Percentiles rank a stretch among this genome's conserved stretches.
Evolutionary conservation across 169 alveolate species (phyloP).

Genomic region (Cryptosporidium sp.): DNA sequence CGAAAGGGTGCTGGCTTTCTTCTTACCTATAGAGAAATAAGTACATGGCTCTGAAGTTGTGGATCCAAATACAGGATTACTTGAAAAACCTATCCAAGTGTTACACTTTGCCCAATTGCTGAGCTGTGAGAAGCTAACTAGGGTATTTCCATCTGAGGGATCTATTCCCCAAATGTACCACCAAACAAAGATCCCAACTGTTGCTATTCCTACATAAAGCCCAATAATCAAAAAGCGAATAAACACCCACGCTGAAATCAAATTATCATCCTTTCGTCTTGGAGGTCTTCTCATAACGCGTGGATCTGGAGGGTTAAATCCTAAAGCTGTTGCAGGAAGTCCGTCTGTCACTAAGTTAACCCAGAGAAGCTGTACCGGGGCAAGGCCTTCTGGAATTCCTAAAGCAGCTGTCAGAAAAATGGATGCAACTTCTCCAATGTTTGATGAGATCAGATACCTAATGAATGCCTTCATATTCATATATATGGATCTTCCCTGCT

Average conservation of each 20-base stretch:
- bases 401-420: conserved; percentile 98
- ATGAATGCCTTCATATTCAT: conserved; percentile 98
- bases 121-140: conserved; percentile 90
- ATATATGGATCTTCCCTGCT: conserved; percentile 98
- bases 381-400: conserved; percentile 96
- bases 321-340: conserved; percentile 99
- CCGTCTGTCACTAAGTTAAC: conserved; percentile 99
- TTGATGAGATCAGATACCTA: conserved; percentile 98
- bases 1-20: conserved; percentile 95
- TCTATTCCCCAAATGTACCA: conserved; percentile 92
- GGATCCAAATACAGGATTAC: conserved; percentile 85
- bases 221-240: conserved; percentile 95
- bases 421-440: conserved; percentile 99
- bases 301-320: conserved; percentile 99
- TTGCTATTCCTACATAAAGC: conserved; percentile 96
- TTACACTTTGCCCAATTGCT: conserved; percentile 90
- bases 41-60: conserved; percentile 91
- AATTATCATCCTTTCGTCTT: conserved; percentile 93
- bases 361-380: conserved; percentile 99
- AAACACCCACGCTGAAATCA: conserved; percentile 94
- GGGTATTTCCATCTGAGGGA: conserved; percentile 94
- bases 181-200: conserved; percentile 97
- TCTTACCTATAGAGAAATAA: conserved; percentile 96
- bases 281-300: conserved; percentile 98
- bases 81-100: conserved; percentile 90